Conservation (phyloP, 2,329 filamentous ascomycete genomes). For the Lomentospora prolificans region DNA sequence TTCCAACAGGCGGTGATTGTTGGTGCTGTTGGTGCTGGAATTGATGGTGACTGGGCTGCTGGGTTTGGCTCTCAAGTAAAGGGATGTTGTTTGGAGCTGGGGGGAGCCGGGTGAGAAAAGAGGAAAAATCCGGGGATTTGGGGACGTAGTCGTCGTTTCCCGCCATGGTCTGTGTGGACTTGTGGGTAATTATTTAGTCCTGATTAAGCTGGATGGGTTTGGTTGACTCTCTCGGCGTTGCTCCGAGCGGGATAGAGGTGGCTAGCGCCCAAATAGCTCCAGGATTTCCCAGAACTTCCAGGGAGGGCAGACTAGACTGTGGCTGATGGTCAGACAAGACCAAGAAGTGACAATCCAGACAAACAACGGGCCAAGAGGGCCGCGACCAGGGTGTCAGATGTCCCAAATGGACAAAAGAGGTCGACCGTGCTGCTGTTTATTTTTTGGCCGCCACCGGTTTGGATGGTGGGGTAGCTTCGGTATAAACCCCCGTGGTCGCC, state of each 20-base stretch:
- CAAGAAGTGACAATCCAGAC: no score
- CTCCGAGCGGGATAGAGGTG: background rate
- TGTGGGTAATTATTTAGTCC: background rate
- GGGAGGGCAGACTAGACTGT: background rate
- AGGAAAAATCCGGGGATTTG: conserved; percentile 50
- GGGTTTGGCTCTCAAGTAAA: conserved; percentile 11
- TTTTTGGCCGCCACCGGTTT: no score
- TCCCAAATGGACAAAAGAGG: no score
- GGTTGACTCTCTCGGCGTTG: background rate
- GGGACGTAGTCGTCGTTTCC: conserved; percentile 33
- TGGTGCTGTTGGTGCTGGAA: conserved; percentile 9
- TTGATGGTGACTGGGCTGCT: background rate
- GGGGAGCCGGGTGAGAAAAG: conserved; percentile 32
- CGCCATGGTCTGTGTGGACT: conserved; percentile 4
- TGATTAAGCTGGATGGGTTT: background rate
- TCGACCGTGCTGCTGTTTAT: no score
- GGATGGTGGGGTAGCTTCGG: background rate
- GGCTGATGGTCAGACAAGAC: background rate
- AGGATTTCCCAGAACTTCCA: background rate
- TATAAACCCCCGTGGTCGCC: background rate
- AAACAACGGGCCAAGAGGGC: background rate
- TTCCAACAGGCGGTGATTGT: conserved; percentile 7
- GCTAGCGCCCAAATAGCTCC: background rate
- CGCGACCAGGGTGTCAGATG: background rate
- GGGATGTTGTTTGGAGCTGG: conserved; percentile 3